Base-by-base conservation (phyloP, 441 rosid species). In the Theobroma grandiflorum region DNA sequence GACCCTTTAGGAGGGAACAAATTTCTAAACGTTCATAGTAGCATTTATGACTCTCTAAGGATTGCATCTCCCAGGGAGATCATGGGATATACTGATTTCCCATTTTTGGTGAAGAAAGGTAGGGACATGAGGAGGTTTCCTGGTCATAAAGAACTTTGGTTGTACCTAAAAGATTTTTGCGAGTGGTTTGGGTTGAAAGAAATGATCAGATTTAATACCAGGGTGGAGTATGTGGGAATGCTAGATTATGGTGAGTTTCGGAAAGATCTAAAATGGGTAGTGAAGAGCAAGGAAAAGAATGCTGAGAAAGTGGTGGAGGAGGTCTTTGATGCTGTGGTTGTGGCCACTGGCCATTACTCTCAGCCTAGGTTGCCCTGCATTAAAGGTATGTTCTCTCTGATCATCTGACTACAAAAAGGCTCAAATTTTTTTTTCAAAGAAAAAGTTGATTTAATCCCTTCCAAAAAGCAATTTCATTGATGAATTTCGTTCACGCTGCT, bases 1-100 rank as follows among this genome's bases (percentile, higher is more conserved):
- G 90, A 91, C 37, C 90, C 89, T 0, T 42, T 92, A 16, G 94
- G 94, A 6, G 82, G 72, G 79, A 79, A 80, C 45, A 86, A 84
- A 4, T 85, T 82, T 76, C 82, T 90, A 2, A 84, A 85, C 64
- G 93, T 91, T 40, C 99, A 95, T 49, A 94, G 99, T 49, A 95
- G 99, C 84, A 83, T 94, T 20, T 95, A 95, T 83, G 86, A 85
- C 7, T 94, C 99, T 20, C 79, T 95, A 53, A 88, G 99, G 84
- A 77, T 90, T 37, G 75, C 78, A 1, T 91, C 96, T 18, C 97
- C 99, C 0, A 92, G 98, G 81, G 99, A 95, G 83, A 90, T 92
- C 79, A 95, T 93, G 98, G 99, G 99, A 8, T 94, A 65, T 78
- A 88, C 90, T 0, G 99, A 95, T 84, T 95, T 94, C 77, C 99